phyloP scores from a whole-genome alignment of 179 eudicot genomes.

The Monotropa hypopitys region DNA sequence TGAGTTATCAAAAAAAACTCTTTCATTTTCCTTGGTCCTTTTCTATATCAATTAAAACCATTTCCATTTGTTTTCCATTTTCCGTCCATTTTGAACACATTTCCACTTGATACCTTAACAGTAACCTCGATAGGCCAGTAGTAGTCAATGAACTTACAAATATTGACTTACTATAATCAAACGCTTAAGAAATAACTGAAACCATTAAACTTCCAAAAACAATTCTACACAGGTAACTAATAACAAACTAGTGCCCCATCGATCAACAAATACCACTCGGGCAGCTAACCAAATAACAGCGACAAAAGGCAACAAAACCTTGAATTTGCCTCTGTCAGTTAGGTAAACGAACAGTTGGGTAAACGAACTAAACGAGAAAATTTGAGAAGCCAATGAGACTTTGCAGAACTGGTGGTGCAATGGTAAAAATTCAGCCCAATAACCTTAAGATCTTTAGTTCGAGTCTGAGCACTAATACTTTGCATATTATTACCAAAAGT shows the following conservation, averaged over 20 bases:
- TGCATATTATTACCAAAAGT: too few relatives aligned
- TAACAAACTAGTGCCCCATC: background rate
- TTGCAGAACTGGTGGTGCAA: background rate
- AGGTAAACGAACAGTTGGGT: background rate
- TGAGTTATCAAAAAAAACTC: too few relatives aligned
- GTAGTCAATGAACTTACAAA: background rate
- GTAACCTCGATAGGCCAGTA: background rate
- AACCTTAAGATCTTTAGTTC: too few relatives aligned
- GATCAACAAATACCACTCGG: background rate
- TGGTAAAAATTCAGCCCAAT: too few relatives aligned
- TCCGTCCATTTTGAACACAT: too few relatives aligned
- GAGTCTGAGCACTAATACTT: too few relatives aligned
- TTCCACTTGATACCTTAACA: too few relatives aligned
- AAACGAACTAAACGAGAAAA: background rate
- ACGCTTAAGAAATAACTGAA: background rate
- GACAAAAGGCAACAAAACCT: background rate
- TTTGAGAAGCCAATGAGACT: too few relatives aligned
- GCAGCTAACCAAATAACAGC: background rate
- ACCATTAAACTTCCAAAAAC: background rate
- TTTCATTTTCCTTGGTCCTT: too few relatives aligned
- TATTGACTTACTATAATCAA: background rate
- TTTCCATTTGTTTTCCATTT: too few relatives aligned
- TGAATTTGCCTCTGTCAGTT: background rate
- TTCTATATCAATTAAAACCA: too few relatives aligned
- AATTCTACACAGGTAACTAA: background rate